Evolutionary conservation across 208 protist genomes (phyloP).

Genomic region (Plasmodiophora brassicae): DNA sequence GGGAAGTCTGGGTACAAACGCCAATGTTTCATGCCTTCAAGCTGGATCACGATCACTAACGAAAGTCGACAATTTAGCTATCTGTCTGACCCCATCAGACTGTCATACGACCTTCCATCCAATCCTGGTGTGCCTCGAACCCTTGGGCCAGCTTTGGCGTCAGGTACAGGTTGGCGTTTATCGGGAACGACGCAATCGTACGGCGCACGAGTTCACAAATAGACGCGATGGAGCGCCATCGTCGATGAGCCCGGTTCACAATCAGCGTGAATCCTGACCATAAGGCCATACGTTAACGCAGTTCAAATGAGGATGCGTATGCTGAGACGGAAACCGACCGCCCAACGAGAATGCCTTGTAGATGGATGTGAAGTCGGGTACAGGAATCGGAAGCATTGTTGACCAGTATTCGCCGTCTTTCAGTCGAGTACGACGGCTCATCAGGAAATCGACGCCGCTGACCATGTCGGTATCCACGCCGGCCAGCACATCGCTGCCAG

Average conservation of each 20-base stretch:
- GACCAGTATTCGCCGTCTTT: background rate
- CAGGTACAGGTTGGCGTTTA: background rate
- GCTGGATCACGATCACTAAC: background rate
- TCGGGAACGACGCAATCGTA: background rate
- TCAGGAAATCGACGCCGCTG: background rate
- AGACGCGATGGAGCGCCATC: background rate
- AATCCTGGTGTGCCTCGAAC: background rate
- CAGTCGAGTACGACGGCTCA: background rate
- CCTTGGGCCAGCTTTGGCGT: background rate
- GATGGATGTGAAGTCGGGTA: background rate
- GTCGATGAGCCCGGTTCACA: background rate
- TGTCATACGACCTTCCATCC: background rate
- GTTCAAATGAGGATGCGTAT: too few species aligned
- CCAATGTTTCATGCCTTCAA: background rate
- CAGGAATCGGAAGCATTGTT: background rate
- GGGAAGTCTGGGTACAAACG: background rate
- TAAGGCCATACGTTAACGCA: too few species aligned
- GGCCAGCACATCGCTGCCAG: background rate
- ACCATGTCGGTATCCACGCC: background rate
- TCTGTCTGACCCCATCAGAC: background rate
- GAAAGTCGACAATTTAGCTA: background rate
- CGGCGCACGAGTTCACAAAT: background rate
- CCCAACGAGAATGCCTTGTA: background rate
- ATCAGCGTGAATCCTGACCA: background rate
- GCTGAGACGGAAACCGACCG: too few species aligned